These are phyloP conservation scores for Closterium sp. DNA, from an alignment of 139 green algal species.

Conservation along the genomic window DNA sequence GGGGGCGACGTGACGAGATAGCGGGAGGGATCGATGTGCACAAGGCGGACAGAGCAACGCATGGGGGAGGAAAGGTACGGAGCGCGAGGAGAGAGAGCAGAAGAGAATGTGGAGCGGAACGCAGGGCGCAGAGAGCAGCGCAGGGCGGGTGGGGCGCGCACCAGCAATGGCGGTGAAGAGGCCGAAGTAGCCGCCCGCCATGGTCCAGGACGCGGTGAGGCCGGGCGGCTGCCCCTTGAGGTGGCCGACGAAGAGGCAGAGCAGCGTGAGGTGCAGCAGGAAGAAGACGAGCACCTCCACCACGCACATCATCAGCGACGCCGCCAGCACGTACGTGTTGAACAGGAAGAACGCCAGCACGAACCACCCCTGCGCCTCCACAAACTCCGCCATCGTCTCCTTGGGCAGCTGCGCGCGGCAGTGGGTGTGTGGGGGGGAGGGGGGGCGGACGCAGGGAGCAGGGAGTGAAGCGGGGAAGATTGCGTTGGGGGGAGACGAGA, in stretches of 20 bases:
- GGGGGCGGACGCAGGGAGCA: neutral
- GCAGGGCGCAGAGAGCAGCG: neutral
- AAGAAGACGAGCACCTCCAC: neutral
- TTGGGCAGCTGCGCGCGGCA: neutral
- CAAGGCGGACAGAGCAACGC: no score
- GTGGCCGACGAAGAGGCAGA: slow-evolving; percentile 10
- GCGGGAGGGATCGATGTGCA: no score
- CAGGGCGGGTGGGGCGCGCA: neutral
- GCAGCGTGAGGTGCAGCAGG: slow-evolving; percentile 11
- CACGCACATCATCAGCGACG: neutral
- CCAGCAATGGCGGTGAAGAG: neutral
- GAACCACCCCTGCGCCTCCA: slow-evolving; percentile 4
- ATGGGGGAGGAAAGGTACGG: neutral
- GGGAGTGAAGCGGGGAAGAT: neutral
- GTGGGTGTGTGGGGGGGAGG: no score
- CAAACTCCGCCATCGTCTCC: neutral
- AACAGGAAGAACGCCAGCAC: slow-evolving; percentile 24
- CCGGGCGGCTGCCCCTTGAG: neutral
- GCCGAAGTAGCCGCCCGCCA: slow-evolving; percentile 1
- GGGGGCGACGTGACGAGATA: no score
- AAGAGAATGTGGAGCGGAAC: no score
- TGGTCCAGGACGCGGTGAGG: neutral
- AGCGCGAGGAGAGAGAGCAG: no score
- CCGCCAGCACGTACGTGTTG: slow-evolving; percentile 15
- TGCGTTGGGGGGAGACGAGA: no score